Evolutionary conservation across 352 stramenopile genomes (phyloP).

Genomic region (Peronospora belbahrii): DNA sequence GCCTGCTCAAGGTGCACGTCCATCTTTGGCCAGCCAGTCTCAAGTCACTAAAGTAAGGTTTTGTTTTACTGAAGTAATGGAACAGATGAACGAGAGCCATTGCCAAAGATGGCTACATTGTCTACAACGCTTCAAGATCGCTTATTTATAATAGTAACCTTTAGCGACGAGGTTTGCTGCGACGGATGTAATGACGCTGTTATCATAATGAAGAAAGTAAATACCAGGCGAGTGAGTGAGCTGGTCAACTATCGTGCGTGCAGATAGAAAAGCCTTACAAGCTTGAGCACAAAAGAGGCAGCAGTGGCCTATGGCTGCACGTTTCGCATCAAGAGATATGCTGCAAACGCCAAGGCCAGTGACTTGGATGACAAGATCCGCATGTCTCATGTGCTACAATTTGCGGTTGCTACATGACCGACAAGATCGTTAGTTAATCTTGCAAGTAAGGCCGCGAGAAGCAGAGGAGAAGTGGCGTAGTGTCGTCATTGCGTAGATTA

Average conservation of each 20-base stretch:
- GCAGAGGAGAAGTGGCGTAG: conserved; percentile 89
- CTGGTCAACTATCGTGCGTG: too few relatives aligned
- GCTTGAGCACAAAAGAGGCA: conserved; percentile 61
- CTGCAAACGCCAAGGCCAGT: conserved; percentile 41
- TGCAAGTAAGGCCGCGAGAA: conserved; percentile 64
- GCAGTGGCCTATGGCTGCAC: conserved; percentile 64
- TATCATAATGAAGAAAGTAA: too few relatives aligned
- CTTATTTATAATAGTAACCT: too few relatives aligned
- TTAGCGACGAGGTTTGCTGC: too few relatives aligned
- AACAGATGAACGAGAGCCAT: conserved; percentile 7
- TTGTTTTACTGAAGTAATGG: not conserved
- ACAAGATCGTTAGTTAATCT: conserved; percentile 95
- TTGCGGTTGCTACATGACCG: conserved; percentile 83
- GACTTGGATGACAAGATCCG: conserved; percentile 72
- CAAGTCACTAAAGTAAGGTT: conserved; percentile 6
- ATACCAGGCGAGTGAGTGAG: too few relatives aligned
- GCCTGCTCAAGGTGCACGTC: conserved; percentile 35
- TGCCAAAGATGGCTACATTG: conserved; percentile 10
- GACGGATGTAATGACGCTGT: too few relatives aligned
- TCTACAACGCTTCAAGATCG: conserved; percentile 8
- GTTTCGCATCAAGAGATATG: conserved; percentile 79
- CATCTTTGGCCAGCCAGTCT: conserved; percentile 12
- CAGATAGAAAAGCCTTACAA: too few relatives aligned
- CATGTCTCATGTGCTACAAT: conserved; percentile 88
- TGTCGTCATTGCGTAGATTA: conserved; percentile 92